Conservation (phyloP, 305 asterid species). For the Vinca major region DNA sequence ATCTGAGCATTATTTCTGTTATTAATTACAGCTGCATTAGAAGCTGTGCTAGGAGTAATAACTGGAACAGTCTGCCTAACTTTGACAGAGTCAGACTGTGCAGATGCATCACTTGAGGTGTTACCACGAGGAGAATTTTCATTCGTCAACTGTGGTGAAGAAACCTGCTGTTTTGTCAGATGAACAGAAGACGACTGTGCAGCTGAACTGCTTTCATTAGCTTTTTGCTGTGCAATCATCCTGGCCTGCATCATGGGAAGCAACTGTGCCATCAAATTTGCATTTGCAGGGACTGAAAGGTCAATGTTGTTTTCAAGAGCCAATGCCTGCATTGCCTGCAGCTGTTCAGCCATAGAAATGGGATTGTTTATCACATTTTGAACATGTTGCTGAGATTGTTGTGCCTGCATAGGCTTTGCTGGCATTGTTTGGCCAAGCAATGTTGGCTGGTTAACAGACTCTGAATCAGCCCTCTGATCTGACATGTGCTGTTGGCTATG, state of each 20-base stretch:
- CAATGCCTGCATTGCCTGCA: constrained; percentile 90
- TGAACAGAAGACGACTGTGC: constrained; percentile 44
- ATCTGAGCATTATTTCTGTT: constrained; percentile 37
- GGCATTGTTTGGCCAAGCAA: constrained; percentile 57
- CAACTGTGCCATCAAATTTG: constrained; percentile 67
- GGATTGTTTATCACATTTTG: constrained; percentile 53
- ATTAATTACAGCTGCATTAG: constrained; percentile 38
- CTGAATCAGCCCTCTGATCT: constrained; percentile 55
- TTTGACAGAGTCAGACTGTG: constrained; percentile 74
- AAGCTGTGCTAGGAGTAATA: constrained; percentile 39
- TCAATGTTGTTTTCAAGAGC: constrained; percentile 90
- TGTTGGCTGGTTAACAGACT: constrained; percentile 35
- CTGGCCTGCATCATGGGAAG: constrained; percentile 76
- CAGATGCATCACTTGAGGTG: constrained; percentile 73
- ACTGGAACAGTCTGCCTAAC: constrained; percentile 58
- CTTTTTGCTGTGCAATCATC: constrained; percentile 70
- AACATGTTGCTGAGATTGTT: constrained; percentile 56
- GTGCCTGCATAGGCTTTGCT: constrained; percentile 39
- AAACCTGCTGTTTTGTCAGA: constrained; percentile 50
- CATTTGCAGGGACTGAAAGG: constrained; percentile 84
- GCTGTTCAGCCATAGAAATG: constrained; percentile 70
- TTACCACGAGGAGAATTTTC: constrained; percentile 82
- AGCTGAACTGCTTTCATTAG: constrained; percentile 47
- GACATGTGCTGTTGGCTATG: constrained; percentile 42
- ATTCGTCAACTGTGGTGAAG: constrained; percentile 55